Base-by-base conservation (phyloP, 1,284 basidiomycete species). In the Malassezia brasiliensis region DNA sequence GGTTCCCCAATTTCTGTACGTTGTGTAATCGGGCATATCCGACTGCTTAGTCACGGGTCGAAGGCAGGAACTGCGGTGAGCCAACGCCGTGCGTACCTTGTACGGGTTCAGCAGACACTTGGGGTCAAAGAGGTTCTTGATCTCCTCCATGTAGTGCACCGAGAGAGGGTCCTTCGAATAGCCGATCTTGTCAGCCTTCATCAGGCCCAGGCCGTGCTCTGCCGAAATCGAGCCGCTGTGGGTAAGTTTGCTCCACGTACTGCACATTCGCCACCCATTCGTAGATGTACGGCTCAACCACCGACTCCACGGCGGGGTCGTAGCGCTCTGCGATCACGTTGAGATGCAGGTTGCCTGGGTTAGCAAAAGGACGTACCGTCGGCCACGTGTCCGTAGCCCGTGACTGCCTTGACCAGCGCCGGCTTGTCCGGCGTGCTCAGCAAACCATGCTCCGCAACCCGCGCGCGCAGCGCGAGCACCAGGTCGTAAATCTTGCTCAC, bases 321-420 rank as follows among this genome's bases (percentile, higher is more conserved):
- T 91, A 99, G 35, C 81, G 78, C 51, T 85, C 78, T 0, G 91
- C 90, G n/a, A 91, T 82, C 47, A 93, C 82, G 76, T 99, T 99
- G 73, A 99, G 78, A 73, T 99, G 93, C 48, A 98, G 76, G 70
- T 98, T 98, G 12, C 89, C 88, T 90, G 64, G 45, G 50, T 49
- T 20, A 20, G 38, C 28, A 2, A 12, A 5, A 11, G 0, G 6
- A 46, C 49, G 45, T 40, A 85, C 90, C 90, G 77, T 98, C 93
- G 22, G 94, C 93, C 58, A 96, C 85, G 75, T 99, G 94, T 3
- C 94, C 93, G 69, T 90, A 96, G 2, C 93, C 93, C 55, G 91
- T 79, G 5, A 74, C 69, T 17, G 64, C 65, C 39, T 61, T 63
- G 28, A 93, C 86, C 11, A 15, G 52, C 3, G 32, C 52, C 6